These are phyloP conservation scores for Colletotrichum sp. DNA, from an alignment of 2,329 filamentous ascomycete genomes.

Conservation along the genomic window DNA sequence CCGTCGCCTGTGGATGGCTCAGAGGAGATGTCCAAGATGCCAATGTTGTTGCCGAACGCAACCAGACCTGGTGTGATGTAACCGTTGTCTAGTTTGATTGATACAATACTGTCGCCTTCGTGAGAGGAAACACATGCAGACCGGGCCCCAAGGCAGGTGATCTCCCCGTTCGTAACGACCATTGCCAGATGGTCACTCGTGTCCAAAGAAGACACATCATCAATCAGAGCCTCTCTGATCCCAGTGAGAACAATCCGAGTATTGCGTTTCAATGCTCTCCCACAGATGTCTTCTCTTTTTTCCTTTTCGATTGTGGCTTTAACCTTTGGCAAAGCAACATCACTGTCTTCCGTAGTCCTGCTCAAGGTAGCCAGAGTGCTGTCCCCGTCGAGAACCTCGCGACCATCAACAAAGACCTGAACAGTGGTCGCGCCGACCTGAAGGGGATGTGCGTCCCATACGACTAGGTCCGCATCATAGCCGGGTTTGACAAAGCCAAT, in stretches of 20 bases:
- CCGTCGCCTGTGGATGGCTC: constrained; percentile 54
- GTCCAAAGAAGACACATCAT: neutral
- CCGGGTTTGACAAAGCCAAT: constrained; percentile 47
- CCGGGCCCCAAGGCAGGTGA: neutral
- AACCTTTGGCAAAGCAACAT: neutral
- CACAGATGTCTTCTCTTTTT: neutral
- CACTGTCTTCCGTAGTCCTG: accelerated
- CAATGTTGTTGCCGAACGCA: constrained; percentile 50
- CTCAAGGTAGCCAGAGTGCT: neutral
- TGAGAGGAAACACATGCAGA: neutral
- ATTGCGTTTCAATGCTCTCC: neutral
- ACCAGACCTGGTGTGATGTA: constrained; percentile 53
- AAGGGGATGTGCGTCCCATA: constrained; percentile 54
- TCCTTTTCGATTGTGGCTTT: neutral
- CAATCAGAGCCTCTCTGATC: neutral
- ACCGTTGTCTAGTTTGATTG: constrained; percentile 46
- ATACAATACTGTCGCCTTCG: neutral
- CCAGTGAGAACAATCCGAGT: neutral
- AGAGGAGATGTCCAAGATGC: constrained; percentile 52
- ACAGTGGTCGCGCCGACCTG: constrained; percentile 46
- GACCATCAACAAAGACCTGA: constrained; percentile 53
- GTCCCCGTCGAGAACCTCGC: neutral
- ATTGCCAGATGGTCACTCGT: neutral
- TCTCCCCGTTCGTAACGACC: neutral
- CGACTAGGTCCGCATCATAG: constrained; percentile 54